Percentiles rank a stretch among this genome's conserved stretches.
Evolutionary conservation across 495 filamentous ascomycete species (phyloP).

Genomic region (Geoglossum glabrum): DNA sequence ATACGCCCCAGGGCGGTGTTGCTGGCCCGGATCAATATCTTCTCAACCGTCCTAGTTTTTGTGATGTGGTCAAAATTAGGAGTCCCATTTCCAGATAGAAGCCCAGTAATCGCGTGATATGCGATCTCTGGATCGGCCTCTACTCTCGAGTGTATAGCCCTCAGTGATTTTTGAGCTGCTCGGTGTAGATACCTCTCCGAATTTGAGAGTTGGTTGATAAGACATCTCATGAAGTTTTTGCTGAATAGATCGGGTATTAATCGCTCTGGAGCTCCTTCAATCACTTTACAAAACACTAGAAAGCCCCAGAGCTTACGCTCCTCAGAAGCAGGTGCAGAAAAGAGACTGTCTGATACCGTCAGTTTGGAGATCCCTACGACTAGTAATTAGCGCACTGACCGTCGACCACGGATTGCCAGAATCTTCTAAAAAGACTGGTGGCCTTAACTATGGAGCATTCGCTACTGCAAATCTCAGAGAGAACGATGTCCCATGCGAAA

Average conservation of each 20-base stretch:
- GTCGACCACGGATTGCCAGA: slow-evolving; percentile 84
- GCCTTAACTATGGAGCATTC: slow-evolving; percentile 16
- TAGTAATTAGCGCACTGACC: slow-evolving; percentile 28
- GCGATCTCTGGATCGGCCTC: slow-evolving; percentile 40
- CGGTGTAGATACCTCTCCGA: slow-evolving; percentile 69
- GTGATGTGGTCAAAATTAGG: slow-evolving; percentile 73
- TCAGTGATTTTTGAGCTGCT: slow-evolving; percentile 50
- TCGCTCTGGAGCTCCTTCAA: slow-evolving; percentile 29
- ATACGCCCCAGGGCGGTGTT: slow-evolving; percentile 18
- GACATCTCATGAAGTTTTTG: slow-evolving; percentile 58
- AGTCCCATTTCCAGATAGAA: slow-evolving; percentile 47
- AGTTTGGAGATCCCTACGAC: not conserved
- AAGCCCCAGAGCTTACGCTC: slow-evolving; percentile 86
- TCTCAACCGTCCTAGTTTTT: slow-evolving; percentile 74
- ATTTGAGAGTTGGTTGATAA: slow-evolving; percentile 76
- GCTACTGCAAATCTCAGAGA: slow-evolving; percentile 24
- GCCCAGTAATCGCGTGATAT: slow-evolving; percentile 34
- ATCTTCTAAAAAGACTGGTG: slow-evolving; percentile 38
- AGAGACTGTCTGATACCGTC: slow-evolving; percentile 38
- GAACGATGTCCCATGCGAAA: slow-evolving; percentile 71
- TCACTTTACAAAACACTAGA: slow-evolving; percentile 54
- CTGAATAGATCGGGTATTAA: slow-evolving; percentile 44
- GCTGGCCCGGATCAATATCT: slow-evolving; percentile 43
- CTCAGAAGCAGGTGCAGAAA: slow-evolving; percentile 57
- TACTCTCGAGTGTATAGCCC: slow-evolving; percentile 44